Evolutionary conservation across 176 grass and related monocot species (phyloP).

Genomic region (Saccharum spontaneum): DNA sequence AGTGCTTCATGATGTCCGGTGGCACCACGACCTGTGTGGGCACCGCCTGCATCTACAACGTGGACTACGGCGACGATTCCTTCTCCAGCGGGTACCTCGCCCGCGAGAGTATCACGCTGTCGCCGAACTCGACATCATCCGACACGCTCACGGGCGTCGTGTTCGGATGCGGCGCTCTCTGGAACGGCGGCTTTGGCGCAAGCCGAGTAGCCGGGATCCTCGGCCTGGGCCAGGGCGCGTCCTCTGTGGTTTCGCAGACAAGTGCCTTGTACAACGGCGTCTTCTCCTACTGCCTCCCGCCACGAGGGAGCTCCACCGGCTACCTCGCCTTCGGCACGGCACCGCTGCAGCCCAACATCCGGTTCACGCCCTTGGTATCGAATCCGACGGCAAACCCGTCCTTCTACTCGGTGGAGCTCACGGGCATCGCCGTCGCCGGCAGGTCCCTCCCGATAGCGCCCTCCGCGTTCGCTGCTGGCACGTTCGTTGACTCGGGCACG

Average conservation of each 20-base stretch:
- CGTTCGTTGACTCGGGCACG: conserved; percentile 56
- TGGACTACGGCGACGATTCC: conserved; percentile 27
- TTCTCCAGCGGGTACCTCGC: background rate
- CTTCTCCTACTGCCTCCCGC: conserved; percentile 58
- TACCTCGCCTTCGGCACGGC: conserved; percentile 31
- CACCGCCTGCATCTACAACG: background rate
- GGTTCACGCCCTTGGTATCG: conserved; percentile 30
- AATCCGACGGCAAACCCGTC: background rate
- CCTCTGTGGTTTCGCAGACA: conserved; percentile 46
- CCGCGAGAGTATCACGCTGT: conserved; percentile 22
- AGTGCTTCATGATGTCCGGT: background rate
- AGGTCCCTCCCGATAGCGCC: background rate
- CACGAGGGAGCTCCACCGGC: conserved; percentile 26
- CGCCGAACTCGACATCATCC: background rate
- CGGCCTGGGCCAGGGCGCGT: conserved; percentile 34
- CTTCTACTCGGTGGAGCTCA: conserved; percentile 15
- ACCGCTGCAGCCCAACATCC: background rate
- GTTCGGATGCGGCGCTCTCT: conserved; percentile 39
- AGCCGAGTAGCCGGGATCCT: conserved; percentile 27
- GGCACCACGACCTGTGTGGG: background rate
- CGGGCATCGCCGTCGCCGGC: conserved; percentile 30
- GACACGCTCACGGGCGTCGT: conserved; percentile 1
- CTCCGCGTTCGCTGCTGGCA: background rate
- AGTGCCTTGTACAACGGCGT: background rate
- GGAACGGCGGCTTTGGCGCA: background rate